Base-by-base conservation (phyloP, 257 asterid species). In the Fraxinus americana region DNA sequence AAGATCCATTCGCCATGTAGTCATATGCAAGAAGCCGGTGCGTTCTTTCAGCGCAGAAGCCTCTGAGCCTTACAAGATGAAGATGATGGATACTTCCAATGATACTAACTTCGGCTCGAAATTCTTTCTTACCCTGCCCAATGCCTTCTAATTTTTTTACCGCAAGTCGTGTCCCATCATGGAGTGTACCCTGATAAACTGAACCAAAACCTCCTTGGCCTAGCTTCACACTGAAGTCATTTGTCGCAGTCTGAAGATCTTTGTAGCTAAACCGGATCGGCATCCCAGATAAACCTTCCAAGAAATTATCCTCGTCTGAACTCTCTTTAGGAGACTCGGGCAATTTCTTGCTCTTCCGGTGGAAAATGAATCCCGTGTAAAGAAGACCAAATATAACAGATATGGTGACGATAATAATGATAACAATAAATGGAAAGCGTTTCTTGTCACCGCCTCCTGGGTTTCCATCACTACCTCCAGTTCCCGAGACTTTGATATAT, bases 171-270 rank as follows among this genome's bases (percentile, higher is more conserved):
- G 88, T 84, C 7, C 99, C 99, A 63, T 96, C 98, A 0, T 81
- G 88, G 21, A 96, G 98, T n/a, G 75, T 61, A 5, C 98, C 99
- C n/a, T 84, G 85, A 75, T 93, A 96, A 75, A 96, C 99, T 0
- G 99, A 96, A 50, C 99, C 99, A 35, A 96, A 96, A 34, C 99
- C 99, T 16, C 99, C 99, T 73, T 96, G 99, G 21, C 99, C 99
- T 19, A 96, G 92, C 63, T 96, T 96, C 76, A 88, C 90, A 4
- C 63, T 38, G 82, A 96, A 96, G 83, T 88, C 82, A 65, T 75
- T 81, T 0, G 98, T 96, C 5, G 98, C 98, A 14, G 88, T 75
- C 76, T 87, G 92, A 69, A 96, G 99, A 75, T 91, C 93, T 36
- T 72, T 91, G 91, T 88, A 93, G 75, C 83, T 89, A 76, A 89